phyloP scores from a whole-genome alignment of 176 grass and related monocot species.

The Dendrocalamus sinicus region DNA sequence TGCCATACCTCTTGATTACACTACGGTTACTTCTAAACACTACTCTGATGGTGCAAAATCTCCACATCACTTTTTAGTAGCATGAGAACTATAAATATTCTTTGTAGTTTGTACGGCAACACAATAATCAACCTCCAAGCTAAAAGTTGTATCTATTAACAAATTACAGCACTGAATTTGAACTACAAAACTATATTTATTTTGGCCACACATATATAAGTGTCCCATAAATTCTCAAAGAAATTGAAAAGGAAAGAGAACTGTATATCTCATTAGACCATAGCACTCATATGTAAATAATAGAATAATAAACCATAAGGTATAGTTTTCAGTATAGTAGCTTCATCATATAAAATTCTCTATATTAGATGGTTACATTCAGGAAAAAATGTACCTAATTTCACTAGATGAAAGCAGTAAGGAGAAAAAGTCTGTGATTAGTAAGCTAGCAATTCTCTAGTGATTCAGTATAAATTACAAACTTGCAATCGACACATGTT shows the following conservation, averaged over 20 bases:
- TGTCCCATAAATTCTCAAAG: not conserved
- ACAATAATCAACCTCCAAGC: not conserved
- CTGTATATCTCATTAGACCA: not conserved
- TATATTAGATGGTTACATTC: not conserved
- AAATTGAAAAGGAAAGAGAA: not conserved
- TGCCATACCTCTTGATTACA: no score
- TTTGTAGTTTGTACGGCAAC: not conserved
- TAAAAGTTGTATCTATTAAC: not conserved
- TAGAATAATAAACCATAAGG: not conserved
- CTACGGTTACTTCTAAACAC: no score
- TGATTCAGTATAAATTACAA: not conserved
- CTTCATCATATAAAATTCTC: not conserved
- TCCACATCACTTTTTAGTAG: not conserved
- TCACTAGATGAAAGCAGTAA: not conserved
- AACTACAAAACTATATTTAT: not conserved
- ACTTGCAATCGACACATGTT: not conserved
- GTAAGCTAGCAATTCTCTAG: no score
- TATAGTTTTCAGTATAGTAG: not conserved
- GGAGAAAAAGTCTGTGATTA: not conserved
- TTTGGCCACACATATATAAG: not conserved
- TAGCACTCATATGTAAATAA: not conserved
- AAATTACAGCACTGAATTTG: not conserved
- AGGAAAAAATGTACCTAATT: not conserved
- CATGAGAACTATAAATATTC: not conserved
- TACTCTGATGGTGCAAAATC: not conserved